Conservation (phyloP, 495 filamentous ascomycete species). For the Penicillium mononematosum region DNA sequence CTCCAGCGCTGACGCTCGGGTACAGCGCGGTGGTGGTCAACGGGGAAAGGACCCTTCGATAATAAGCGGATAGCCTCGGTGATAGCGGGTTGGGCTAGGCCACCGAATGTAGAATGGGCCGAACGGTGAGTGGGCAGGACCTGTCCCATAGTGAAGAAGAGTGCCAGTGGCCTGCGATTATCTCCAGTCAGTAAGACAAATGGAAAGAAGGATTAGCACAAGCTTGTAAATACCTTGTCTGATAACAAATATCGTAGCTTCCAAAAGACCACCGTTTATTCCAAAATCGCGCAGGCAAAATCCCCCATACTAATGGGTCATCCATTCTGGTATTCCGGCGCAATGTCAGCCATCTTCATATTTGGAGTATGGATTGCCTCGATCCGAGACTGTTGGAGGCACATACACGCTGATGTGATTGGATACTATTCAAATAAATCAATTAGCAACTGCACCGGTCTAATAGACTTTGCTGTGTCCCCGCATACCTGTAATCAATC, state of each 20-base stretch:
- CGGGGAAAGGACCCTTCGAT: slow-evolving; percentile 59
- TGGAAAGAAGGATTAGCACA: background rate
- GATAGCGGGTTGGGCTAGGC: slow-evolving; percentile 87
- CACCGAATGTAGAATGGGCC: slow-evolving; percentile 64
- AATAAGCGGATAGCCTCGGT: slow-evolving; percentile 81
- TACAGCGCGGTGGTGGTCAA: slow-evolving; percentile 36
- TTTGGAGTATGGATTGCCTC: slow-evolving; percentile 12
- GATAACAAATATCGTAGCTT: slow-evolving; percentile 87
- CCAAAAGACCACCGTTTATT: slow-evolving; percentile 84
- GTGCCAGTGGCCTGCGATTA: slow-evolving; percentile 48
- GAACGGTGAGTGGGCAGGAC: slow-evolving; percentile 83
- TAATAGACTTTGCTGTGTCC: background rate
- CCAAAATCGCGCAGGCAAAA: slow-evolving; percentile 69
- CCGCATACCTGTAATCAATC: slow-evolving; percentile 77
- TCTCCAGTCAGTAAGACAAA: slow-evolving; percentile 23
- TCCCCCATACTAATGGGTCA: slow-evolving; percentile 90
- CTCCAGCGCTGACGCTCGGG: slow-evolving; percentile 42
- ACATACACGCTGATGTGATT: slow-evolving; percentile 97
- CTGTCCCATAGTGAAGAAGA: slow-evolving; percentile 84
- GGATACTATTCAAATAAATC: slow-evolving; percentile 58
- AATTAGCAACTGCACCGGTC: slow-evolving; percentile 16
- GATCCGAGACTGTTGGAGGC: slow-evolving; percentile 25
- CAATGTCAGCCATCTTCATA: slow-evolving; percentile 32
- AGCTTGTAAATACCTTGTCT: slow-evolving; percentile 32
- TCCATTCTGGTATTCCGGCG: slow-evolving; percentile 63